Conservation (phyloP, 2,329 filamentous ascomycete species). For the Aspergillus intermedius region DNA sequence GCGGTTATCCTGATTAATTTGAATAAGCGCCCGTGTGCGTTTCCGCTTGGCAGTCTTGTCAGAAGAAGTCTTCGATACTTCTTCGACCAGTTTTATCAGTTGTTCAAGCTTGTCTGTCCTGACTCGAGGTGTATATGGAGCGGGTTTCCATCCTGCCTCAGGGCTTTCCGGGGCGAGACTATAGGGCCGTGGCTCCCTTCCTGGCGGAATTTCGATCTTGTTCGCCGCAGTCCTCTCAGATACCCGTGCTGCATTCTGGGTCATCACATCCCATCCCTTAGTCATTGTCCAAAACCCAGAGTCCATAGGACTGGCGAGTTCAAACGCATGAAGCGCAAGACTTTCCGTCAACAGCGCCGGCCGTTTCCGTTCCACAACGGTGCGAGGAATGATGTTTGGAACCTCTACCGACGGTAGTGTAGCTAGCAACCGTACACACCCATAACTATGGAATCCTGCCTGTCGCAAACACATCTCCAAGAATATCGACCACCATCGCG, state of each 20-base stretch:
- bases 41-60: constrained; percentile 14
- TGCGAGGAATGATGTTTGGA: constrained; percentile 53
- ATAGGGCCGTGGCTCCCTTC: constrained; percentile 20
- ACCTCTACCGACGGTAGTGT: constrained; percentile 62
- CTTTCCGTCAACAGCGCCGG: constrained; percentile 54
- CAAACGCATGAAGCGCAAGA: constrained; percentile 37
- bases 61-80: background rate
- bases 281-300: constrained; percentile 13
- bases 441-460: constrained; percentile 64
- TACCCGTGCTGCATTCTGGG: constrained; percentile 21
- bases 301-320: constrained; percentile 47
- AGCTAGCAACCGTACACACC: constrained; percentile 70
- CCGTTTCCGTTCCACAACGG: constrained; percentile 50
- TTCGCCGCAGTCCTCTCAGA: constrained; percentile 22
- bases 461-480: constrained; percentile 52
- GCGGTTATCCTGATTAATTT: constrained; percentile 23
- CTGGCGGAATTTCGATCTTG: constrained; percentile 23
- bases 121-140: constrained; percentile 32
- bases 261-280: constrained; percentile 20
- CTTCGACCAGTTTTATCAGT: constrained; percentile 10
- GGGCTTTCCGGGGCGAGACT: constrained; percentile 18
- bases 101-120: constrained; percentile 29
- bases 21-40: constrained; percentile 7
- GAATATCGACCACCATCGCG: constrained; percentile 51
- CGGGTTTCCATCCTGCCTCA: constrained; percentile 7